Evolutionary conservation across 306 rosid genomes (phyloP).

Genomic region (Quercus engelmannii): DNA sequence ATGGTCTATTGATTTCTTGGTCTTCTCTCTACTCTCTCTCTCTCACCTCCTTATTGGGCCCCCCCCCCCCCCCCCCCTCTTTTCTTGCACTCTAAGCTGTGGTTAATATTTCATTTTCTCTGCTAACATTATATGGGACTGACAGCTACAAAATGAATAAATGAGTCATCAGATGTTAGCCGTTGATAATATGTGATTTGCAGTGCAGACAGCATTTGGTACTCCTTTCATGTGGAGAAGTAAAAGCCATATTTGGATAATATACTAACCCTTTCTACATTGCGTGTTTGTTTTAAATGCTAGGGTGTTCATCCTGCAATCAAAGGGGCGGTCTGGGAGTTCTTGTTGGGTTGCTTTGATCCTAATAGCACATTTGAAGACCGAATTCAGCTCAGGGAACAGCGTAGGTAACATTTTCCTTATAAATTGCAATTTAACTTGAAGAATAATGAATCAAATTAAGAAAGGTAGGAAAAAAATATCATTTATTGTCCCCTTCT

Average conservation of each 20-base stretch:
- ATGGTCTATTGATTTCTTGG: not conserved
- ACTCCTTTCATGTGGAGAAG: not conserved
- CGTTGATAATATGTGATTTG: constrained; percentile 5
- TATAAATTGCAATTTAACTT: constrained; percentile 3
- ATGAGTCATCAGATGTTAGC: constrained; percentile 8
- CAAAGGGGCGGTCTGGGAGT: constrained; percentile 92
- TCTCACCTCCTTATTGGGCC: not conserved
- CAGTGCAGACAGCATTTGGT: not conserved
- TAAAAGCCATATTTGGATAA: not conserved
- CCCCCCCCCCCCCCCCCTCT: too few relatives aligned
- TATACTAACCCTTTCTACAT: constrained; percentile 12
- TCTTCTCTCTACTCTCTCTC: not conserved
- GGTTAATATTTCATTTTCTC: not conserved
- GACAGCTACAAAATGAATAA: not conserved
- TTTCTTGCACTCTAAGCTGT: not conserved
- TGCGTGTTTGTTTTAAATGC: constrained; percentile 20
- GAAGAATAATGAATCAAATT: constrained; percentile 7
- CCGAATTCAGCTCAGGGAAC: constrained; percentile 62
- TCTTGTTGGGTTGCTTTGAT: constrained; percentile 90
- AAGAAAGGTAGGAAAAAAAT: not conserved
- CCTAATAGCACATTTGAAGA: constrained; percentile 81
- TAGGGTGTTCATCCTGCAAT: constrained; percentile 97
- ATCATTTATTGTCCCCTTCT: constrained; percentile 2
- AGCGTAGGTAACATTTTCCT: constrained; percentile 54
- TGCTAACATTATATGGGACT: not conserved